Percentiles rank a stretch among this genome's conserved stretches.
Conservation (phyloP, 805 yeast genomes). For the Torulaspora indica region DNA sequence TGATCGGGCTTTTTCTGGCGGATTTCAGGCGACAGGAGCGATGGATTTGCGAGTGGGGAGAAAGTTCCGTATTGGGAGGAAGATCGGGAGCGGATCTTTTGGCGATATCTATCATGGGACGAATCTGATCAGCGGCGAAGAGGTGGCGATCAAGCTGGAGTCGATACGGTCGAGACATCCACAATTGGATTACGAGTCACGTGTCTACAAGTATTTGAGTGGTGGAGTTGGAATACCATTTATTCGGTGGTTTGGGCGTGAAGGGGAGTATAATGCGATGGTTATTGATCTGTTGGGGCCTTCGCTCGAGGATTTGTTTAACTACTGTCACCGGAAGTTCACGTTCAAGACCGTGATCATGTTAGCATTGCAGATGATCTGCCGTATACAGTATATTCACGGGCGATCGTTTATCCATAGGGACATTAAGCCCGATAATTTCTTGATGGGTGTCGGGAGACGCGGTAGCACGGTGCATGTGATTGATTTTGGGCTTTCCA, state of each 20-base stretch:
- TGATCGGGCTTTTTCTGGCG: background rate
- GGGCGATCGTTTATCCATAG: conserved; percentile 88
- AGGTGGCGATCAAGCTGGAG: conserved; percentile 94
- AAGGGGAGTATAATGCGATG: conserved; percentile 94
- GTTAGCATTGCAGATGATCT: conserved; percentile 88
- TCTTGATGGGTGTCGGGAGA: conserved; percentile 81
- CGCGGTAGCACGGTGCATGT: conserved; percentile 94
- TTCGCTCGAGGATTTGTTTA: conserved; percentile 88
- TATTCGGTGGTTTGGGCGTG: conserved; percentile 95
- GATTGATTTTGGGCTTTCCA: conserved; percentile 90
- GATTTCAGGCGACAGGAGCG: background rate
- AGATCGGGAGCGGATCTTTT: conserved; percentile 95
- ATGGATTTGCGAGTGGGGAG: conserved; percentile 87
- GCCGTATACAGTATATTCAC: conserved; percentile 92
- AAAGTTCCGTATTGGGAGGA: conserved; percentile 88
- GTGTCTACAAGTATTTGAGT: conserved; percentile 87
- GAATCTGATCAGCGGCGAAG: conserved; percentile 92
- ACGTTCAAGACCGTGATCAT: conserved; percentile 88
- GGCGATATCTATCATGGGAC: conserved; percentile 95
- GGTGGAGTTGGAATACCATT: conserved; percentile 98
- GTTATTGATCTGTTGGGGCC: conserved; percentile 96
- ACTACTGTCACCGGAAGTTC: conserved; percentile 91
- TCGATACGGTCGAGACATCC: conserved; percentile 90
- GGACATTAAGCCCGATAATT: conserved; percentile 83
- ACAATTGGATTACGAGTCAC: conserved; percentile 93